phyloP scores from a whole-genome alignment of 1,284 basidiomycete genomes.

The Trichosporon sp. region DNA sequence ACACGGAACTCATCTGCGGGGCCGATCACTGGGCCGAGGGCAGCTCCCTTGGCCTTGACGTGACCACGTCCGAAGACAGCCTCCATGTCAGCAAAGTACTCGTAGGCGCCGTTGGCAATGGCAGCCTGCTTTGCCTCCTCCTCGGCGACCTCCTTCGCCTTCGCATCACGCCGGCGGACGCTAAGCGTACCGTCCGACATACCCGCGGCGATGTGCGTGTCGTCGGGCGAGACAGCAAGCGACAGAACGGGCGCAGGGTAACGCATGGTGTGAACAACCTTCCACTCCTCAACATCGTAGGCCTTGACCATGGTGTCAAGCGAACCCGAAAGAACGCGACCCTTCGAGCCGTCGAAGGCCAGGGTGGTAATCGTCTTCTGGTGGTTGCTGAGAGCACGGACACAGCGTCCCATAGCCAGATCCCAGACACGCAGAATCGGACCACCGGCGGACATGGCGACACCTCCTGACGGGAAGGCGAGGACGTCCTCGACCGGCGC shows the following conservation, averaged over 20 bases:
- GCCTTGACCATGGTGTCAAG: constrained; percentile 98
- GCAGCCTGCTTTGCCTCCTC: constrained; percentile 59
- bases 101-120: constrained; percentile 67
- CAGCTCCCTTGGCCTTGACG: constrained; percentile 62
- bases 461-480: constrained; percentile 88
- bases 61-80: constrained; percentile 65
- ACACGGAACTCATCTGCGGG: constrained; percentile 72
- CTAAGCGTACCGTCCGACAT: constrained; percentile 97
- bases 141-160: constrained; percentile 64
- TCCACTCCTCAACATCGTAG: constrained; percentile 91
- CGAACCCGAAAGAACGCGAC: constrained; percentile 80
- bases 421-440: constrained; percentile 96
- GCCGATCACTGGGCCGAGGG: constrained; percentile 58
- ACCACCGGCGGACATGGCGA: constrained; percentile 83
- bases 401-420: constrained; percentile 83
- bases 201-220: constrained; percentile 92
- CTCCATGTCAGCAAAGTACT: constrained; percentile 69
- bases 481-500: constrained; percentile 88
- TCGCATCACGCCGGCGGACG: constrained; percentile 77
- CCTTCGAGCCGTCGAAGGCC: constrained; percentile 69
- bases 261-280: constrained; percentile 97
- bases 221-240: constrained; percentile 93
- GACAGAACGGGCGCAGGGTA: constrained; percentile 92
- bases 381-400: constrained; percentile 89
- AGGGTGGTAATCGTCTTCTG: constrained; percentile 96